Evolutionary conservation across 305 asterid genomes (phyloP).

Genomic region (Petunia hybrid): DNA sequence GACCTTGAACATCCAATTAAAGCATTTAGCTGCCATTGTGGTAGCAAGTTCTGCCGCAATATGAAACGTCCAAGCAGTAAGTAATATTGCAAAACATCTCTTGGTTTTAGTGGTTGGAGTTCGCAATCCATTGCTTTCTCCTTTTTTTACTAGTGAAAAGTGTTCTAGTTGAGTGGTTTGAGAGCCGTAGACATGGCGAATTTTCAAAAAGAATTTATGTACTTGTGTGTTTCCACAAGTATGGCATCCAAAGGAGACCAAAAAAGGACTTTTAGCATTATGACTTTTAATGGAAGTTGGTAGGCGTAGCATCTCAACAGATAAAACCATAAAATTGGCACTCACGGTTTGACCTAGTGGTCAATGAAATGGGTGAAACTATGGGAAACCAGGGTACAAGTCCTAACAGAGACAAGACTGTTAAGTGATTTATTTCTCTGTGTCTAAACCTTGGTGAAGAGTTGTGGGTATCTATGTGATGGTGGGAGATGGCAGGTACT

Average conservation of each 20-base stretch:
- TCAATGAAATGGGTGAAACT: too few relatives aligned
- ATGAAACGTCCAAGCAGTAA: conserved; percentile 61
- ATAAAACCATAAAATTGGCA: not conserved
- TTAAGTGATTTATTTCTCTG: too few relatives aligned
- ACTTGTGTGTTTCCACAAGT: conserved; percentile 2
- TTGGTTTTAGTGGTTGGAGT: conserved; percentile 11
- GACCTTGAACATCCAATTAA: conserved; percentile 84
- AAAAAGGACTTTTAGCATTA: not conserved
- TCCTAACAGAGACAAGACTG: too few relatives aligned
- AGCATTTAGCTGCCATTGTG: conserved; percentile 76
- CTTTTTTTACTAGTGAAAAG: not conserved
- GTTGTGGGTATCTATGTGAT: too few relatives aligned
- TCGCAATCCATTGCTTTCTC: not conserved
- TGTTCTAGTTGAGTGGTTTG: conserved; percentile 4
- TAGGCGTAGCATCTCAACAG: conserved; percentile 10
- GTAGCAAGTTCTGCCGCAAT: conserved; percentile 56
- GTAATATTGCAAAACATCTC: conserved; percentile 25
- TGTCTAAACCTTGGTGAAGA: too few relatives aligned
- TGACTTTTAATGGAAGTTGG: conserved; percentile 8
- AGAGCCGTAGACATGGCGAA: not conserved
- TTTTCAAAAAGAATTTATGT: not conserved
- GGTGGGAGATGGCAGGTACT: too few relatives aligned
- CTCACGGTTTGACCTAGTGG: too few relatives aligned
- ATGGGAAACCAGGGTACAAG: too few relatives aligned
- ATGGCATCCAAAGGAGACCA: not conserved